Percentiles rank a stretch among this genome's conserved stretches.
phyloP scores from a whole-genome alignment of 805 yeast species.

The Metschnikowia baotianmanensis region DNA sequence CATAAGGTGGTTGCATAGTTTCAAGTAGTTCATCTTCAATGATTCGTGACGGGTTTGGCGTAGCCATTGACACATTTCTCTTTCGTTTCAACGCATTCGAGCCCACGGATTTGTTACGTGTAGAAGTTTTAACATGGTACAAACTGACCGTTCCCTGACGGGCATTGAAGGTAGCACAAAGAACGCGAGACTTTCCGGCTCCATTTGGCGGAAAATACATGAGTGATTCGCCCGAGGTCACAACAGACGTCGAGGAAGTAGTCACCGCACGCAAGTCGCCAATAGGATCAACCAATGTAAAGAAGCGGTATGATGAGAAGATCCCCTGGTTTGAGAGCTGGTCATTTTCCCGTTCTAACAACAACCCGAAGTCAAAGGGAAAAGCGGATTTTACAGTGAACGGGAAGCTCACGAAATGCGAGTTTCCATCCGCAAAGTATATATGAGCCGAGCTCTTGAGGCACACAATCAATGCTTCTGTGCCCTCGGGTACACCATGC shows the following conservation, averaged over 20 bases:
- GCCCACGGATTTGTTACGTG: slow-evolving; percentile 14
- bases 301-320: slow-evolving; percentile 38
- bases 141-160: slow-evolving; percentile 45
- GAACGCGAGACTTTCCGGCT: slow-evolving; percentile 32
- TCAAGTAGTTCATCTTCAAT: slow-evolving; percentile 38
- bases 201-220: slow-evolving; percentile 50
- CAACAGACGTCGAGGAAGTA: slow-evolving; percentile 66
- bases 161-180: slow-evolving; percentile 57
- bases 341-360: slow-evolving; percentile 50
- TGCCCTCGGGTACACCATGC: slow-evolving; percentile 7
- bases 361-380: slow-evolving; percentile 64
- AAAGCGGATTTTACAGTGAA: slow-evolving; percentile 60
- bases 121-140: slow-evolving; percentile 52
- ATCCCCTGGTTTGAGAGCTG: background rate
- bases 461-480: slow-evolving; percentile 56
- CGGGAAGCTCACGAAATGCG: slow-evolving; percentile 65
- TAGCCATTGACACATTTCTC: slow-evolving; percentile 30
- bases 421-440: slow-evolving; percentile 58
- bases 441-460: slow-evolving; percentile 59
- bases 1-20: slow-evolving; percentile 6
- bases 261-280: slow-evolving; percentile 70
- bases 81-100: slow-evolving; percentile 17
- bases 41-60: slow-evolving; percentile 43
- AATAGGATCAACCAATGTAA: slow-evolving; percentile 72
- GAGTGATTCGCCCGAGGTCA: slow-evolving; percentile 56